These are phyloP conservation scores for Fagus sylvatica DNA, from an alignment of 306 rosid species.

Conservation along the genomic window DNA sequence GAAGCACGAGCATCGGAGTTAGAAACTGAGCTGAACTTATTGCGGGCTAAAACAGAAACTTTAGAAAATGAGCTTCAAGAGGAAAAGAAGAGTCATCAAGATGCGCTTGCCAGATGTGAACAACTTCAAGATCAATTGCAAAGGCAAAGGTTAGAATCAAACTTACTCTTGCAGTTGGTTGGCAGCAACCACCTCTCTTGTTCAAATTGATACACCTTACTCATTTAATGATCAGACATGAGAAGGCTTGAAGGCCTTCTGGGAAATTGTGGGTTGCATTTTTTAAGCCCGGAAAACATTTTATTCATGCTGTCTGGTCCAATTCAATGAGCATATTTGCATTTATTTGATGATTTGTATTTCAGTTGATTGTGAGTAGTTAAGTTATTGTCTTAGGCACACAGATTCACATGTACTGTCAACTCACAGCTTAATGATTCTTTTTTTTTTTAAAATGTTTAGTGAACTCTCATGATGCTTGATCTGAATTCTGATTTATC, in stretches of 20 bases:
- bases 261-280: not conserved
- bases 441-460: not conserved
- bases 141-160: conserved; percentile 67
- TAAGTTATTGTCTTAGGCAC: conserved; percentile 12
- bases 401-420: conserved; percentile 7
- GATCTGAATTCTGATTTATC: conserved; percentile 1
- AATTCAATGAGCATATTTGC: not conserved
- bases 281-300: not conserved
- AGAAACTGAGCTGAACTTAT: conserved; percentile 65
- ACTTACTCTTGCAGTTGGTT: not conserved
- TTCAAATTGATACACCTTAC: not conserved
- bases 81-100: conserved; percentile 72
- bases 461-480: not conserved
- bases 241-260: not conserved
- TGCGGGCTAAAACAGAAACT: conserved; percentile 56
- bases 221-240: not conserved
- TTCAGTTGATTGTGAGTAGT: conserved; percentile 14
- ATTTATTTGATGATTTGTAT: conserved; percentile 9
- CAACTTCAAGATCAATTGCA: conserved; percentile 76
- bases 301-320: conserved; percentile 12
- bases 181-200: not conserved
- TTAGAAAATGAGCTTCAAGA: conserved; percentile 75
- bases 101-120: conserved; percentile 59
- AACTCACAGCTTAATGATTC: not conserved
- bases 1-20: conserved; percentile 75